Percentiles rank a stretch among this genome's conserved stretches.
Evolutionary conservation across 257 asterid genomes (phyloP).

Genomic region (Fraxinus quadrangulata): DNA sequence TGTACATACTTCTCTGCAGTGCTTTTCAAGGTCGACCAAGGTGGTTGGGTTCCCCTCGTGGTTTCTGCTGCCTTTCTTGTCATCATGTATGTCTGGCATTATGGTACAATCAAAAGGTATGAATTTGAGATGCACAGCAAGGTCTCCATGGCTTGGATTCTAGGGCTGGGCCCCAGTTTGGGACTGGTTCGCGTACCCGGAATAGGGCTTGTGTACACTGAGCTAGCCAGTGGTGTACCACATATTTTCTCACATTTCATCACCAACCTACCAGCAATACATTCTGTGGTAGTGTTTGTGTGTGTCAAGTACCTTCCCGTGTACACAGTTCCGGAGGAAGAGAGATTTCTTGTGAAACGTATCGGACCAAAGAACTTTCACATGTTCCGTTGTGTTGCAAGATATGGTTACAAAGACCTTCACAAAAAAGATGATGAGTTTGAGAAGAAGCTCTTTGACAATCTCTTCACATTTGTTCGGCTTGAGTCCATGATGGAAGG

Average conservation of each 20-base stretch:
- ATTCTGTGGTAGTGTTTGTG: conserved; percentile 65
- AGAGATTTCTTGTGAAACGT: conserved; percentile 55
- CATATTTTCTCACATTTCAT: conserved; percentile 81
- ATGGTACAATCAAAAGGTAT: conserved; percentile 62
- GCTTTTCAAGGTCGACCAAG: conserved; percentile 69
- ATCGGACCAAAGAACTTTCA: conserved; percentile 63
- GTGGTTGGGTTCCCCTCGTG: conserved; percentile 82
- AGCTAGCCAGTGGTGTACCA: conserved; percentile 77
- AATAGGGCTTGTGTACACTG: conserved; percentile 73
- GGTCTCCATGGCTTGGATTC: conserved; percentile 77
- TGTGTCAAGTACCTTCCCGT: conserved; percentile 62
- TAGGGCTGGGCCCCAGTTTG: conserved; percentile 79
- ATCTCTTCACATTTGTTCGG: conserved; percentile 28
- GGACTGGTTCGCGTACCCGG: conserved; percentile 87
- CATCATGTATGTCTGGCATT: conserved; percentile 76
- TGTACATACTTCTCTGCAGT: conserved; percentile 65
- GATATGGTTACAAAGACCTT: conserved; percentile 66
- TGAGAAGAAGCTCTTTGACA: conserved; percentile 30
- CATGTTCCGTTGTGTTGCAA: conserved; percentile 59
- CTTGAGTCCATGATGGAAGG: conserved; percentile 30
- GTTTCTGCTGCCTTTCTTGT: conserved; percentile 63
- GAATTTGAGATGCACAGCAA: conserved; percentile 77
- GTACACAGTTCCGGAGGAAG: conserved; percentile 52
- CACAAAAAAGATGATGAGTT: conserved; percentile 32
- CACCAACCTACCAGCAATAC: conserved; percentile 75